A percentile compares a stretch with the other conserved stretches of the same genome.
Evolutionary conservation across 352 stramenopile genomes (phyloP).

Genomic region (Globisporangium paddicum): DNA sequence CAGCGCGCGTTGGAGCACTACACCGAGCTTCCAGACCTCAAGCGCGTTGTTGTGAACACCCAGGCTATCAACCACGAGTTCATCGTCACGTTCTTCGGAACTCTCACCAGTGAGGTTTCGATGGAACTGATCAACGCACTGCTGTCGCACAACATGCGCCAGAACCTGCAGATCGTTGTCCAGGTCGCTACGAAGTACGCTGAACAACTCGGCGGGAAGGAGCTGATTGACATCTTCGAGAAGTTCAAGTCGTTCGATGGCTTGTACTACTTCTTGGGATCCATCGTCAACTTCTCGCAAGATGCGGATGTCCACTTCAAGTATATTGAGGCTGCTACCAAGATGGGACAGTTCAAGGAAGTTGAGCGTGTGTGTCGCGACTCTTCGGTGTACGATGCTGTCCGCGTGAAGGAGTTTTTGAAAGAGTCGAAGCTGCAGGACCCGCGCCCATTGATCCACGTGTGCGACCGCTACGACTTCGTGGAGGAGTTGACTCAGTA

Average conservation of each 20-base stretch:
- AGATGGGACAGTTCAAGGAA: constrained; percentile 99
- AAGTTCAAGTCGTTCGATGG: constrained; percentile 98
- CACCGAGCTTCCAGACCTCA: constrained; percentile 97
- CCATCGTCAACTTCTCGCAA: constrained; percentile 98
- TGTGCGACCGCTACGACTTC: constrained; percentile 99
- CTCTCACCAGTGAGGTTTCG: constrained; percentile 95
- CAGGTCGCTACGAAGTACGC: constrained; percentile 96
- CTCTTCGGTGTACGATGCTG: constrained; percentile 98
- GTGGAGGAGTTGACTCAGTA: constrained; percentile 99
- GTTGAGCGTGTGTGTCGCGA: constrained; percentile 99
- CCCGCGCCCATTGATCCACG: constrained; percentile 98
- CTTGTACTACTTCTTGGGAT: constrained; percentile 98
- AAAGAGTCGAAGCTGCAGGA: constrained; percentile 99
- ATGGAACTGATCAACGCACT: constrained; percentile 99
- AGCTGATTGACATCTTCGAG: constrained; percentile 99
- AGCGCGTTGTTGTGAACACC: constrained; percentile 92
- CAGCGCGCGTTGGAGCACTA: constrained; percentile 99
- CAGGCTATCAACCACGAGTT: constrained; percentile 96
- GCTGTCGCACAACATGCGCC: constrained; percentile 95
- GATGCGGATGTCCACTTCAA: constrained; percentile 99
- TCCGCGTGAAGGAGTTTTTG: constrained; percentile 99
- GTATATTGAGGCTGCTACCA: constrained; percentile 99
- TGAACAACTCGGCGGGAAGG: constrained; percentile 90
- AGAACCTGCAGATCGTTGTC: constrained; percentile 99
- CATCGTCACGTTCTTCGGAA: constrained; percentile 99